Base-by-base conservation (phyloP, 2,329 filamentous ascomycete genomes). In the Stachybotrys chlorohalonatus region DNA sequence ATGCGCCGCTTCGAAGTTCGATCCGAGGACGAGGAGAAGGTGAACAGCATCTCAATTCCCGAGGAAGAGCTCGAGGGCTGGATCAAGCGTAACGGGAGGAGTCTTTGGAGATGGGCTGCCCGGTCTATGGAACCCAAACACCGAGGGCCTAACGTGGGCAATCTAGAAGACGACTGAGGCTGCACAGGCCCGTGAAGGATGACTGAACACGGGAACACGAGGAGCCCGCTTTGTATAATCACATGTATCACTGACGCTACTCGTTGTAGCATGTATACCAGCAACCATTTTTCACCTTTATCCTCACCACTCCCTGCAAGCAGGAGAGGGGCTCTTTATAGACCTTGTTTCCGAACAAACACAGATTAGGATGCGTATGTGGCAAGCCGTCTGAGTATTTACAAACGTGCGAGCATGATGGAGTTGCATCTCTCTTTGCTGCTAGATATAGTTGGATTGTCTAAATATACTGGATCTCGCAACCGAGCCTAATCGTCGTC, bases 1-100 rank as follows among this genome's bases (percentile, higher is more conserved):
- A 96, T 97, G 93, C 80, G 87, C 55, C 82, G 82, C 53, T 95
- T 94, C 64, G 80, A 87, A 66, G 72, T 96, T 30, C 74, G 71
- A 11, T 73, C 81, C 0, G 87, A 88, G 56, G 86, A 91, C 42
- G 88, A 92, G 68, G 81, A 79, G 42, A 79, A 84, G 55, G 86
- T 86, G 1, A 75, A 77, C 49, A 72, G 74, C 55, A 82, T 91
- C 53, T 76, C 77, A 31, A 78, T 87, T 13, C 81, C 84, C 0
- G 80, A 86, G 68, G 83, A 86, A 63, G 85, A 89, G 66, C 72
- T 90, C 57, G 82, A 88, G 68, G 86, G 86, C 16, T 85, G 83
- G 77, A 78, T 83, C 62, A 87, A 85, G 72, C 80, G 82, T 32
- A 76, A 75, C 56, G 55, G 85, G 51, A 73, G 82, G 53, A 72